phyloP scores from a whole-genome alignment of 2,329 filamentous ascomycete species.

The Lojkania enalia region DNA sequence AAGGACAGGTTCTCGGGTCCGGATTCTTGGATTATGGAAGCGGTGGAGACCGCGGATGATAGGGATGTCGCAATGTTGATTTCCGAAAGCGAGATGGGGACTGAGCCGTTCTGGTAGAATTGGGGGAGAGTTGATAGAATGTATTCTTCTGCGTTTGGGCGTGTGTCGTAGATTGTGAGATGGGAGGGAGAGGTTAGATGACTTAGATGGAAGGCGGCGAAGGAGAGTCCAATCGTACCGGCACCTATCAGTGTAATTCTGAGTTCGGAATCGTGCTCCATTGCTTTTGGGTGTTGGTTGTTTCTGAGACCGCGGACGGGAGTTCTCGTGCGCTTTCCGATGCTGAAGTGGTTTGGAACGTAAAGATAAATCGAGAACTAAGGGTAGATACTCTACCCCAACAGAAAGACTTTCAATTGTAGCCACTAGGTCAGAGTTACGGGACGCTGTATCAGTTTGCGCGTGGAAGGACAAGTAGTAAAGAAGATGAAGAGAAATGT shows the following conservation, averaged over 20 bases:
- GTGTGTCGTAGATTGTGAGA: conserved; percentile 56
- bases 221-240: conserved; percentile 60
- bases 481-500: too few relatives aligned
- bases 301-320: too few relatives aligned
- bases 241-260: conserved; percentile 49
- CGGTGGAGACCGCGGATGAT: conserved; percentile 49
- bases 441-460: background rate
- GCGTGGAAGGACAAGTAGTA: too few relatives aligned
- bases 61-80: conserved; percentile 44
- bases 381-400: too few relatives aligned
- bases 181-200: conserved; percentile 44
- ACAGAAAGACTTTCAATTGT: too few relatives aligned
- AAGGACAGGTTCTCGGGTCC: conserved; percentile 58
- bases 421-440: too few relatives aligned
- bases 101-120: conserved; percentile 40
- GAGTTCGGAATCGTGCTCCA: conserved; percentile 16
- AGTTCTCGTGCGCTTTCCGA: too few relatives aligned
- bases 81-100: conserved; percentile 25
- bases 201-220: conserved; percentile 57
- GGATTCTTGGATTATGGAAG: conserved; percentile 62
- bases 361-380: too few relatives aligned
- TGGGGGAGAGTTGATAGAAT: conserved; percentile 48
- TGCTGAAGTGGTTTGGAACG: too few relatives aligned
- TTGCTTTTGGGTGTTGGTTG: background rate
- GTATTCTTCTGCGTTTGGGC: conserved; percentile 53